Conservation (phyloP, 306 rosid species). For the Lagenaria siceraria region DNA sequence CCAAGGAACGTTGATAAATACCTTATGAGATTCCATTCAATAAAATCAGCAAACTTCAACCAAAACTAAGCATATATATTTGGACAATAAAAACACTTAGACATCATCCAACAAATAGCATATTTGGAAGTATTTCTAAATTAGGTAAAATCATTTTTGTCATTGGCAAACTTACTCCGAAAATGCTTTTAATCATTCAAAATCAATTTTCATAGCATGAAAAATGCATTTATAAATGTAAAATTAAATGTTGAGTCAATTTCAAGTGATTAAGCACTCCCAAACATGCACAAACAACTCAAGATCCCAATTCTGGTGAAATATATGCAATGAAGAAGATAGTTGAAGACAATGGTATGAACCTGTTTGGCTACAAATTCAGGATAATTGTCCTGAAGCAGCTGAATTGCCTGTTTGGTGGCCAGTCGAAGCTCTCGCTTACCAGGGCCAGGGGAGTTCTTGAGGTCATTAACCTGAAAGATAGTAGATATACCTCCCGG, state of each 20-base stretch:
- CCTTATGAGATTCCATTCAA: slow-evolving; percentile 14
- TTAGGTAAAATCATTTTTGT: no score
- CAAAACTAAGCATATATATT: not conserved
- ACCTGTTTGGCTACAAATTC: slow-evolving; percentile 94
- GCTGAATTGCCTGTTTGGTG: slow-evolving; percentile 70
- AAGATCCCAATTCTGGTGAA: not conserved
- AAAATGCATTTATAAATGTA: no score
- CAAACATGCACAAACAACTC: no score
- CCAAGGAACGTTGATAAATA: slow-evolving; percentile 53
- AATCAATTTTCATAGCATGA: no score
- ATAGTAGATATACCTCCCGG: slow-evolving; percentile 59
- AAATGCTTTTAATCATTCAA: no score
- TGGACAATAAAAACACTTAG: not conserved
- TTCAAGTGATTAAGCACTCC: no score
- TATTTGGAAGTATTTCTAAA: no score
- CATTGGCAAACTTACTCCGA: no score
- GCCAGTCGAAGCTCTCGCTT: slow-evolving; percentile 66
- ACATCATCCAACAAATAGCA: no score
- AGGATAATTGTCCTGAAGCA: slow-evolving; percentile 92
- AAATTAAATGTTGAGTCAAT: no score
- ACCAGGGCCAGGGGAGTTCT: slow-evolving; percentile 73
- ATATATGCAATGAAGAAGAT: not conserved
- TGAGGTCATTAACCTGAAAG: slow-evolving; percentile 76
- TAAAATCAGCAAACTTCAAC: not conserved
- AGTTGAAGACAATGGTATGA: not conserved